Evolutionary conservation across 257 asterid genomes (phyloP).

Genomic region (Capsicum chinense): DNA sequence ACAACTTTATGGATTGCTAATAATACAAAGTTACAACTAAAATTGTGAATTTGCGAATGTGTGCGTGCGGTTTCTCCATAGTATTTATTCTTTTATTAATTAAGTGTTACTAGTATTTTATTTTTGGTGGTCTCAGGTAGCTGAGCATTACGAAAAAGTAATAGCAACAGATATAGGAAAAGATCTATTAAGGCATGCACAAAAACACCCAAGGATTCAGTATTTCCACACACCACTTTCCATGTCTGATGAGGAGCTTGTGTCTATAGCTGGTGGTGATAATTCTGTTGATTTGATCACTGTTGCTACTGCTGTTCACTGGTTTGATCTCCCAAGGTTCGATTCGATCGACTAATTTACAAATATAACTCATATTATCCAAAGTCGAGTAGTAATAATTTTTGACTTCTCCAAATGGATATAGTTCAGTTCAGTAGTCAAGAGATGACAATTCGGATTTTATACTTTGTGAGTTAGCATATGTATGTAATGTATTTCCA

Average conservation of each 20-base stretch:
- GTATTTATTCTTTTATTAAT: too few relatives aligned
- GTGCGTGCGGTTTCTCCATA: too few relatives aligned
- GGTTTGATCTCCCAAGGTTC: constrained; percentile 35
- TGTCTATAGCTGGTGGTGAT: constrained; percentile 33
- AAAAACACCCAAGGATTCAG: constrained; percentile 31
- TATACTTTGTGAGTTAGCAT: too few relatives aligned
- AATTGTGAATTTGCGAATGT: too few relatives aligned
- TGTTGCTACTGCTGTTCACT: constrained; percentile 42
- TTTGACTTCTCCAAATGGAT: too few relatives aligned
- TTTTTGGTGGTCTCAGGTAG: constrained; percentile 21
- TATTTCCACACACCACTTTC: constrained; percentile 38
- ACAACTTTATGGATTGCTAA: too few relatives aligned
- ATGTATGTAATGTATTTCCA: background rate
- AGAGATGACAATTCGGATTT: too few relatives aligned
- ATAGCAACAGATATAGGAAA: constrained; percentile 41
- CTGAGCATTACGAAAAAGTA: constrained; percentile 35
- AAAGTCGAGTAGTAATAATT: too few relatives aligned
- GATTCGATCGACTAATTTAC: background rate
- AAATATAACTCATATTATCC: too few relatives aligned
- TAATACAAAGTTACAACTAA: too few relatives aligned
- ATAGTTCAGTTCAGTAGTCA: too few relatives aligned
- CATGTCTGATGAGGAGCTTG: constrained; percentile 36
- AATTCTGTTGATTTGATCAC: constrained; percentile 35
- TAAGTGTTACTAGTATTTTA: too few relatives aligned
- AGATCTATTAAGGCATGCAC: constrained; percentile 33